phyloP scores from a whole-genome alignment of 2,329 filamentous ascomycete genomes.

The Zasmidium cellare region DNA sequence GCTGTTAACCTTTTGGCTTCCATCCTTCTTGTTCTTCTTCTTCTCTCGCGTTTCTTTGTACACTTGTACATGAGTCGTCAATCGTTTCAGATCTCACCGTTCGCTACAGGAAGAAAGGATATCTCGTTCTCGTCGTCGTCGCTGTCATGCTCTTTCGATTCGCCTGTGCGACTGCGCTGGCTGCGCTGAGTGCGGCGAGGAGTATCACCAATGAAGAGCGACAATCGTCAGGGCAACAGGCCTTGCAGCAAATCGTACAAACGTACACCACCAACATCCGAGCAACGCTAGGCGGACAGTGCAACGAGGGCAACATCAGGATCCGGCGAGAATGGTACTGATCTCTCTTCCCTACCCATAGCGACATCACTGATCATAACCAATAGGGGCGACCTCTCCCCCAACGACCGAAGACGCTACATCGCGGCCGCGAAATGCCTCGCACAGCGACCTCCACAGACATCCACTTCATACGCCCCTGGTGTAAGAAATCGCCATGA shows the following conservation, averaged over 20 bases:
- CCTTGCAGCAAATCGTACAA: not conserved
- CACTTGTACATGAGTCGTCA: not conserved
- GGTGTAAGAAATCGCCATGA: slow-evolving; percentile 26
- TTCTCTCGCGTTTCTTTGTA: not conserved
- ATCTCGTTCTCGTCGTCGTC: too few relatives aligned
- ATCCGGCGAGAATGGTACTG: slow-evolving; percentile 30
- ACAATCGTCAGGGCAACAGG: not conserved
- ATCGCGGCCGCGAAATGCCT: slow-evolving; percentile 29
- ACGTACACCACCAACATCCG: not conserved
- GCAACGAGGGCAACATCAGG: slow-evolving; percentile 26
- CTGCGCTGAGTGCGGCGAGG: not conserved
- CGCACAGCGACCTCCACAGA: slow-evolving; percentile 18
- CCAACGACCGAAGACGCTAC: slow-evolving; percentile 24
- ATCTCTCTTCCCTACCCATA: too few relatives aligned
- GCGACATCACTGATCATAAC: not conserved
- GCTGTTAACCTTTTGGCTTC: not conserved
- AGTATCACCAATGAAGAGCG: not conserved
- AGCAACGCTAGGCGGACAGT: slow-evolving; percentile 4
- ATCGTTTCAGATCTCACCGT: too few relatives aligned
- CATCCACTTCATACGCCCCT: slow-evolving; percentile 11
- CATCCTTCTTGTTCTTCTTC: not conserved
- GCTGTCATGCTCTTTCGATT: too few relatives aligned
- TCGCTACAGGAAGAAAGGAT: too few relatives aligned
- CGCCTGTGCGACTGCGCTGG: not conserved
- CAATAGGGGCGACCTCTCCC: slow-evolving; percentile 25